These are phyloP conservation scores for Daldinia loculata DNA, from an alignment of 495 filamentous ascomycete genomes.

Conservation along the genomic window DNA sequence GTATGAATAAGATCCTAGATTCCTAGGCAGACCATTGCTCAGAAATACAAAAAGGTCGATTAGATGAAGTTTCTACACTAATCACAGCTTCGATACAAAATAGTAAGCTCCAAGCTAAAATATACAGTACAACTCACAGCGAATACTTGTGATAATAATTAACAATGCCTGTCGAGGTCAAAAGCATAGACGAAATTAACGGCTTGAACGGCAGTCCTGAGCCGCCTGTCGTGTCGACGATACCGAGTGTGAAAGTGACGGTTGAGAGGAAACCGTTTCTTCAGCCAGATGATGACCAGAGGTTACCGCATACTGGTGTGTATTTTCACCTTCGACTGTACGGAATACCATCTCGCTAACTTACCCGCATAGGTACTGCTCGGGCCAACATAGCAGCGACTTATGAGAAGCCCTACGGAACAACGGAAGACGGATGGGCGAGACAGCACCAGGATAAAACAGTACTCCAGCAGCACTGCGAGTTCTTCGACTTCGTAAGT, in stretches of 20 bases:
- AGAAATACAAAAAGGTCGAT: conserved; percentile 19
- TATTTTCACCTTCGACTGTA: not conserved
- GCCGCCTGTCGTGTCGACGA: conserved; percentile 24
- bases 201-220: conserved; percentile 4
- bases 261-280: conserved; percentile 42
- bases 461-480: conserved; percentile 63
- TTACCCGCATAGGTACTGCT: conserved; percentile 35
- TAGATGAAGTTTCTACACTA: not conserved
- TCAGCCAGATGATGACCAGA: conserved; percentile 36
- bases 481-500: conserved; percentile 52
- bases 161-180: conserved; percentile 17
- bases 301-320: conserved; percentile 34
- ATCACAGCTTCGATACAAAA: too few relatives aligned
- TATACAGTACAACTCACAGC: not conserved
- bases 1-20: not conserved
- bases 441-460: conserved; percentile 31
- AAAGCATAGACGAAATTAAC: conserved; percentile 7
- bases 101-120: too few relatives aligned
- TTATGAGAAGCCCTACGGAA: conserved; percentile 45
- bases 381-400: conserved; percentile 51
- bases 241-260: conserved; percentile 34
- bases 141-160: not conserved
- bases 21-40: not conserved
- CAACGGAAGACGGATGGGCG: conserved; percentile 36
- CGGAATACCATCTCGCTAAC: not conserved